Percentiles rank a stretch among this genome's conserved stretches.
Evolutionary conservation across 768 basidiomycete species (phyloP).

Genomic region (Suillus alpinus): DNA sequence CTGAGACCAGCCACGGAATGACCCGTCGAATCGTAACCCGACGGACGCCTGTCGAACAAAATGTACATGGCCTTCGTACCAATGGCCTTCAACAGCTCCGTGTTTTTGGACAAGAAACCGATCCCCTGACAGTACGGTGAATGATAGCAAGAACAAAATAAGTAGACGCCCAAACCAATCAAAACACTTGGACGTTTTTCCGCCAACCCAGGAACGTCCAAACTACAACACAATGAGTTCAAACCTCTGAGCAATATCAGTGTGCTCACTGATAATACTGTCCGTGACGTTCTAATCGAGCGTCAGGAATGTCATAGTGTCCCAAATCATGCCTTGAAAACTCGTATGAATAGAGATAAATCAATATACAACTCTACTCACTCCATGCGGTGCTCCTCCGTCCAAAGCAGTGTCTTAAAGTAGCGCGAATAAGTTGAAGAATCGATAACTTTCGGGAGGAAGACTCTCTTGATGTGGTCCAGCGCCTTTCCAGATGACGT

Average conservation of each 20-base stretch:
- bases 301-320: slow-evolving; percentile 37
- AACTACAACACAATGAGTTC: slow-evolving; percentile 25
- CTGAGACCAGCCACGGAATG: slow-evolving; percentile 31
- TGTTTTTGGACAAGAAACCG: slow-evolving; percentile 24
- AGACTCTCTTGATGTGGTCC: slow-evolving; percentile 25
- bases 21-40: slow-evolving; percentile 43
- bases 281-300: slow-evolving; percentile 2
- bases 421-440: slow-evolving; percentile 39
- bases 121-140: slow-evolving; percentile 22
- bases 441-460: slow-evolving; percentile 37
- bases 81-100: slow-evolving; percentile 17
- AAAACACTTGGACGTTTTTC: slow-evolving; percentile 60
- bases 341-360: background rate
- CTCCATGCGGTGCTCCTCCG: slow-evolving; percentile 51
- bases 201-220: slow-evolving; percentile 52
- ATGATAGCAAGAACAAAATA: slow-evolving; percentile 9
- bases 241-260: background rate
- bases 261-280: slow-evolving; percentile 35
- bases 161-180: slow-evolving; percentile 45
- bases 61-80: slow-evolving; percentile 47
- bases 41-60: slow-evolving; percentile 40
- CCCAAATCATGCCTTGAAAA: slow-evolving; percentile 33
- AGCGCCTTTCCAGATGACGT: slow-evolving; percentile 12
- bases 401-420: slow-evolving; percentile 45
- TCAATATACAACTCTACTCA: slow-evolving; percentile 18